Base-by-base conservation (phyloP, 345 rosid genomes). In the Populus simonii region DNA sequence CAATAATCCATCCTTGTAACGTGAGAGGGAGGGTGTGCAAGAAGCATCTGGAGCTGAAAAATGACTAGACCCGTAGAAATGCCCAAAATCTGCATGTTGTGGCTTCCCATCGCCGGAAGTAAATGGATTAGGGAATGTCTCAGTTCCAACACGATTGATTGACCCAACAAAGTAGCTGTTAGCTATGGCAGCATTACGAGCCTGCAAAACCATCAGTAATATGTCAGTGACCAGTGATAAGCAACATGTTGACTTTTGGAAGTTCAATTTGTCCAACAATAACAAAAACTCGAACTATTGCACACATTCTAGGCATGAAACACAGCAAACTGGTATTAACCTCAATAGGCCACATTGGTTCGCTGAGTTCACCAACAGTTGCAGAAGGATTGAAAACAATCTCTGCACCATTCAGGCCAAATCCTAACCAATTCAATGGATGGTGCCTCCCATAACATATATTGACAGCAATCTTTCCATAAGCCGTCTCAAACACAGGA, bases 261-360 rank as follows among this genome's bases (percentile, higher is more conserved):
- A 75, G 73, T n/a, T 15, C 47, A 68, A 7, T 35, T 70, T 31
- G 63, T 43, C 49, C 63, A 74, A 29, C 63, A 71, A 41, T 12
- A 72, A 5, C 3, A 6, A 45, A 35, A 55, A 66, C 68, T 11
- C 22, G 36, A 68, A 49, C 20, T 35, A 31, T 71, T 13, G 12
- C 51, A 20, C 7, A 66, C 13, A 35, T 59, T 45, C 13, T 35
- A 47, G 39, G 51, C 38, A 51, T 17, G 20, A 61, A 67, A 47
- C 5, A 61, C 71, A 35, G 63, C 51, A 66, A 43, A 35, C 0
- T 27, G 5, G 38, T 29, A 72, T 33, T 69, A 78, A 95, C 99
- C 97, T 95, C 99, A 66, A 95, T 85, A 25, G 99, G 96, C 99
- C 99, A 95, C 99, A 95, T 93, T 72, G 99, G 99, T 88, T 95